These are phyloP conservation scores for Erysimum cheiri DNA, from an alignment of 441 rosid genomes.

Conservation along the genomic window DNA sequence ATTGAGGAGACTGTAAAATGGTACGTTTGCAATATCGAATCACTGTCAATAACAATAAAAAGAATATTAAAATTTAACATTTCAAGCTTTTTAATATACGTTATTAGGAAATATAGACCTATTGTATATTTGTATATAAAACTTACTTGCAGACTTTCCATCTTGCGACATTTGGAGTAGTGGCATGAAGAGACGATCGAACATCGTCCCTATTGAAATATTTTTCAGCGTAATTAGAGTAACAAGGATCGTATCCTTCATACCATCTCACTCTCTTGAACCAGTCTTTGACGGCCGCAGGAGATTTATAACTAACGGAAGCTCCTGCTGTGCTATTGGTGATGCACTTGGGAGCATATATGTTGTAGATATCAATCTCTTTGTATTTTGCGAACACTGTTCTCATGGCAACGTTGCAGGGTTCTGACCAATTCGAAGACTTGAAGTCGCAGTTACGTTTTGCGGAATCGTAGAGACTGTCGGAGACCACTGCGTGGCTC, in stretches of 20 bases:
- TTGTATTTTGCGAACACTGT: constrained; percentile 45
- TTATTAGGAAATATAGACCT: background rate
- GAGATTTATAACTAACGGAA: constrained; percentile 21
- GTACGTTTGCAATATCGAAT: constrained; percentile 45
- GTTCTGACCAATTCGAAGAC: constrained; percentile 46
- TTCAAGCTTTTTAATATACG: background rate
- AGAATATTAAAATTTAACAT: background rate
- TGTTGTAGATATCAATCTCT: constrained; percentile 65
- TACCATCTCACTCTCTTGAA: constrained; percentile 49
- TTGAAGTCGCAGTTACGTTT: constrained; percentile 59
- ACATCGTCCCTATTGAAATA: constrained; percentile 65
- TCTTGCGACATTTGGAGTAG: constrained; percentile 36
- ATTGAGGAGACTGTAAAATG: constrained; percentile 49
- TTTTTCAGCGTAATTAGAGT: constrained; percentile 46
- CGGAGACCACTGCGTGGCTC: constrained; percentile 66
- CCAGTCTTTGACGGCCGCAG: constrained; percentile 36
- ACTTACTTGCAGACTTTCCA: constrained; percentile 63
- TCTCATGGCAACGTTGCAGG: constrained; percentile 50
- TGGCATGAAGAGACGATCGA: constrained; percentile 57
- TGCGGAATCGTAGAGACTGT: constrained; percentile 47
- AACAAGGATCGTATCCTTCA: constrained; percentile 67
- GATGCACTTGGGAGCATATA: constrained; percentile 62
- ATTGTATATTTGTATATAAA: background rate
- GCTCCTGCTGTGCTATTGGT: constrained; percentile 38
- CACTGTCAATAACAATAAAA: constrained; percentile 33